These are phyloP conservation scores for Fusarium sp. DNA, from an alignment of 2,329 filamentous ascomycete species.

Conservation along the genomic window DNA sequence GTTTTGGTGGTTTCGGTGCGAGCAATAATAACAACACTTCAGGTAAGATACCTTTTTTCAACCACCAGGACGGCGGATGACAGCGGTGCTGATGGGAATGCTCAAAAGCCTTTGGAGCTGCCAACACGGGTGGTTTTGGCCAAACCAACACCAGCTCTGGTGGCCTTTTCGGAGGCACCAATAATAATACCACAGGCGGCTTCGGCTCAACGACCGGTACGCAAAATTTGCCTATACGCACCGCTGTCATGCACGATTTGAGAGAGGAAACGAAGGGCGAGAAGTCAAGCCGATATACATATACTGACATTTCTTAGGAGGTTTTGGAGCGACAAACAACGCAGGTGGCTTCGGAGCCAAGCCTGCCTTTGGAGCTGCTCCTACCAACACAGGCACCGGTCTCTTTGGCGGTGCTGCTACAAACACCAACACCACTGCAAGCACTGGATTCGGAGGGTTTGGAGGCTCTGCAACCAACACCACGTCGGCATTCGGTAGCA, in stretches of 20 bases:
- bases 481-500: slow-evolving; percentile 57
- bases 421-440: slow-evolving; percentile 55
- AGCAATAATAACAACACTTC: slow-evolving; percentile 57
- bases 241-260: slow-evolving; percentile 38
- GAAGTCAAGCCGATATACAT: slow-evolving; percentile 12
- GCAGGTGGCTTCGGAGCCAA: slow-evolving; percentile 59
- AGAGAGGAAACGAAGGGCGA: slow-evolving; percentile 27
- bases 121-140: slow-evolving; percentile 60
- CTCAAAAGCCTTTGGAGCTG: slow-evolving; percentile 53
- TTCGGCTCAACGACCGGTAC: slow-evolving; percentile 55
- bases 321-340: slow-evolving; percentile 55
- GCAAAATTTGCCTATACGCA: slow-evolving; percentile 37
- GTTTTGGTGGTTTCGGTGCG: slow-evolving; percentile 71
- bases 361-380: slow-evolving; percentile 66
- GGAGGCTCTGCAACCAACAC: slow-evolving; percentile 51
- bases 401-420: slow-evolving; percentile 61
- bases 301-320: slow-evolving; percentile 49
- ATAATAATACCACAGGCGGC: slow-evolving; percentile 51
- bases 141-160: slow-evolving; percentile 51
- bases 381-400: slow-evolving; percentile 57
- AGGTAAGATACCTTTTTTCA: slow-evolving; percentile 62
- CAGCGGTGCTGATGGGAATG: slow-evolving; percentile 48
- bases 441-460: slow-evolving; percentile 60
- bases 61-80: slow-evolving; percentile 32
- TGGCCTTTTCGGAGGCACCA: slow-evolving; percentile 61